Base-by-base conservation (phyloP, 176 grass and related monocot genomes). In the Phoenix dactylifera region DNA sequence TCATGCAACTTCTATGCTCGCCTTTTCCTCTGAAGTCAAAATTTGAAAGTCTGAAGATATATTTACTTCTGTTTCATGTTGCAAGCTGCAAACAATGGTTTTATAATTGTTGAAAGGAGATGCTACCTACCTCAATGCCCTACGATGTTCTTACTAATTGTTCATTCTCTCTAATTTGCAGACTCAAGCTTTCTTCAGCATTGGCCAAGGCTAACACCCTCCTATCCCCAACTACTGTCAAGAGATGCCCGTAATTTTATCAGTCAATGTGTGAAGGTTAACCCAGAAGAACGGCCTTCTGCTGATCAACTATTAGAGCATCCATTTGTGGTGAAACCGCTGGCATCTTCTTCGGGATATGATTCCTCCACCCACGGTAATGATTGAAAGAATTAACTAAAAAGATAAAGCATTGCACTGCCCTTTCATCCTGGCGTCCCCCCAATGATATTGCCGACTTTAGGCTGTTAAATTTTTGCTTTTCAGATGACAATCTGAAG, bases 221-320 rank as follows among this genome's bases (percentile, higher is more conserved):
- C 7, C 51, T 26, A 76, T 89, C 72, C 86, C 86, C 23, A 78
- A 22, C 55, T 0, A 2, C 19, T 89, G 52, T 85, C 86, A 6
- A 66, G 53, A 73, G 82, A 85, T 70, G 86, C 86, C 24, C 82
- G 78, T 54, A 75, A 89, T 85, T 89, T 89, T 25, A 89, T 89
- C 39, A 70, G 78, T 53, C 72, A 76, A 52, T 89, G 86, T 48
- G 81, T 89, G 29, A 72, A 82, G 62, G 51, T 69, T 24, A 85
- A 76, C 55, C 86, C 86, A 50, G 66, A 85, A 15, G 86, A 79
- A 18, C 84, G 86, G 50, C 86, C 86, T 15, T 73, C 71, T 51
- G 81, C 82, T 25, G 61, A 67, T 53, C 80, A 79, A 82, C 75
- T 89, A 49, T 66, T 89, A 63, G 78, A 82, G 20, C 86, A 89